Evolutionary conservation across 768 basidiomycete species (phyloP), one percentile per base, ranked within the genome.

Genomic region (Boletus sp.): DNA sequence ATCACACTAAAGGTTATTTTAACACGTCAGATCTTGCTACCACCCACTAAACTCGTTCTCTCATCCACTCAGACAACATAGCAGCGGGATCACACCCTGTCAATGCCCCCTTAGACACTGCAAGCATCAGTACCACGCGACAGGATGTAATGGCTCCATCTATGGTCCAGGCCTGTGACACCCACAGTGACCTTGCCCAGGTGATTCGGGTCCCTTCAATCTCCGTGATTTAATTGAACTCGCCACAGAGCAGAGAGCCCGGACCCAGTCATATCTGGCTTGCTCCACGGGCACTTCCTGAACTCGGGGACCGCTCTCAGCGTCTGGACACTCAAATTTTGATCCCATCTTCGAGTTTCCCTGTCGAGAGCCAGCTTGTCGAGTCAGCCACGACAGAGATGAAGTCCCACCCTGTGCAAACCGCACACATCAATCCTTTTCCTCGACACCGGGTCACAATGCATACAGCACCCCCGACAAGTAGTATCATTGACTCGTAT

Each of bases 401-500:
- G 12, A 55, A 51, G 4, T 44, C 45, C 10, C 10, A 3, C 36
- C 51, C 32, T 17, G 5, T 39, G 24, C 54, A 28, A 36, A 15
- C 17, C 33, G 17, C 10, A 37, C 47, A 51, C 17, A 32, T 36
- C 33, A 48, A 9, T 20, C 30, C 33, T 29, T 10, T 51, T 40
- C 45, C 51, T 47, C 44, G 29, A 24, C 50, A 2, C 29, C 48
- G 10, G 47, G 12, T 45, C 24, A 28, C 54, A 33, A 14, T 30
- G 12, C 45, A 28, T 45, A 24, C 42, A 40, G 10, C 52, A 7
- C 15, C 45, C 24, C 14, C 46, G 11, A 14, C 44, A 14, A 56
- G 51, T 37, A 47, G 36, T 1, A 45, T 58, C 44, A 53, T 62
- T 18, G 64, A 61, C 33, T 48, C 57, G 45, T 56, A 59, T 8